Base-by-base conservation (phyloP, 2,329 filamentous ascomycete genomes). In the Ilyonectria mors-panacis region DNA sequence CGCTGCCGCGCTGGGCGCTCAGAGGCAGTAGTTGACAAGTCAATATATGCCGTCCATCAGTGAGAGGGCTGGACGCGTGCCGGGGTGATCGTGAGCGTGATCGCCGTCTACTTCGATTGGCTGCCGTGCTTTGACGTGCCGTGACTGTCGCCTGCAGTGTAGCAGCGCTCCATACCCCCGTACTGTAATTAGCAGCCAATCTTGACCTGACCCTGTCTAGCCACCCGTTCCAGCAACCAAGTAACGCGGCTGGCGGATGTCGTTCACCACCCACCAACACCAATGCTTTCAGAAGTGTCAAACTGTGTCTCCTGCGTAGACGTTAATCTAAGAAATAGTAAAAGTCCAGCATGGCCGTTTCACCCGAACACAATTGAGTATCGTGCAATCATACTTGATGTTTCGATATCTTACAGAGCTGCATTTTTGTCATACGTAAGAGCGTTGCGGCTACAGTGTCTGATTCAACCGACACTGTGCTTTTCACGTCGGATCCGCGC, bases 121-220 rank as follows among this genome's bases (percentile, higher is more conserved):
- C 56, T 72, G 55, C 28, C 56, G 17, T 55, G 19, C 60, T 50
- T 42, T 47, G 59, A 51, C 57, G 57, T 54, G 33, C 53, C 30
- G 30, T 33, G 30, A 12, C 12, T 33, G 30, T 50, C 67, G 28
- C 60, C 67, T 70, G 63, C 68, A 73, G 69, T 69, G 67, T 19
- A 35, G 44, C 37, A 26, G 21, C 45, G 5, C 12, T 26, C 45
- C 5, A 3, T 51, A 28, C 45, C 13, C 42, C 42, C 23, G 37
- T 33, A 17, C 21, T 7, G n/a, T 51, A n/a, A n/a, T n/a, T n/a
- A 58, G 26, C 26, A 26, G 26, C 28, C 45, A 50, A 39, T 23
- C 13, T 56, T 37, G 30, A 12, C 30, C 23, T 9, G 30, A 28
- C 30, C 51, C 37, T 39, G 12, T 39, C 48, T 30, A 59, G 62